These are phyloP conservation scores for Lactarius deliciosus DNA, from an alignment of 768 basidiomycete species.

Conservation along the genomic window DNA sequence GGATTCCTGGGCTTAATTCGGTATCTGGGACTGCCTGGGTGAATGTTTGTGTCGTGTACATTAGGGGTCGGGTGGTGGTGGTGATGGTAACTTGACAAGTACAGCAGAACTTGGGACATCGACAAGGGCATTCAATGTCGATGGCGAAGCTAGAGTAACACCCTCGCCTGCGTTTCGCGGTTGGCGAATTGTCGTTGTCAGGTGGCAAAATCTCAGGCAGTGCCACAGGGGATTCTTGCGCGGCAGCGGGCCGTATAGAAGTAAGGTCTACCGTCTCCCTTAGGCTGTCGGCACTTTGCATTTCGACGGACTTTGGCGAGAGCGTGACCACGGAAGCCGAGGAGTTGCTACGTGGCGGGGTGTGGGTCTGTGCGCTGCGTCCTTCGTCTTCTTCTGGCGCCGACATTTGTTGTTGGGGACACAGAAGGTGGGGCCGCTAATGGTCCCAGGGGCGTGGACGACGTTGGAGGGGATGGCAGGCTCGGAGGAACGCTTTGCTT, in stretches of 20 bases:
- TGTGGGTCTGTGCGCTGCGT: not conserved
- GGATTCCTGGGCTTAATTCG: not conserved
- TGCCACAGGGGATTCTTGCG: not conserved
- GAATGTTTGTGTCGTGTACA: not conserved
- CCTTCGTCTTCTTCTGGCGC: not conserved
- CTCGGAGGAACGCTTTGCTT: not conserved
- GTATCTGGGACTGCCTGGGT: not conserved
- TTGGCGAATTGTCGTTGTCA: slow-evolving; percentile 8
- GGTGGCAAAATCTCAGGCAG: slow-evolving; percentile 6
- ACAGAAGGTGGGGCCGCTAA: not conserved
- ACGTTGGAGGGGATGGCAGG: not conserved
- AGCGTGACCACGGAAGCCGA: not conserved
- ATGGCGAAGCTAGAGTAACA: not conserved
- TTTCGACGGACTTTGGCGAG: not conserved
- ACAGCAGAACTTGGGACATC: not conserved
- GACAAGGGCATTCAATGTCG: not conserved
- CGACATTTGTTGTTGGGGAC: slow-evolving; percentile 2
- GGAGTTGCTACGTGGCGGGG: not conserved
- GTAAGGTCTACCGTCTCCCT: not conserved
- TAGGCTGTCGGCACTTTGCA: not conserved
- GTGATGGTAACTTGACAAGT: not conserved
- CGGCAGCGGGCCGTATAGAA: not conserved
- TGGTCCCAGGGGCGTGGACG: slow-evolving; percentile 1
- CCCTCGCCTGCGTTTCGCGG: not conserved
- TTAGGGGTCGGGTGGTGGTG: not conserved